A percentile compares a stretch with the other conserved stretches of the same genome.
Conservation (phyloP, 768 basidiomycete species). For the Macrolepiota fuliginosa region DNA sequence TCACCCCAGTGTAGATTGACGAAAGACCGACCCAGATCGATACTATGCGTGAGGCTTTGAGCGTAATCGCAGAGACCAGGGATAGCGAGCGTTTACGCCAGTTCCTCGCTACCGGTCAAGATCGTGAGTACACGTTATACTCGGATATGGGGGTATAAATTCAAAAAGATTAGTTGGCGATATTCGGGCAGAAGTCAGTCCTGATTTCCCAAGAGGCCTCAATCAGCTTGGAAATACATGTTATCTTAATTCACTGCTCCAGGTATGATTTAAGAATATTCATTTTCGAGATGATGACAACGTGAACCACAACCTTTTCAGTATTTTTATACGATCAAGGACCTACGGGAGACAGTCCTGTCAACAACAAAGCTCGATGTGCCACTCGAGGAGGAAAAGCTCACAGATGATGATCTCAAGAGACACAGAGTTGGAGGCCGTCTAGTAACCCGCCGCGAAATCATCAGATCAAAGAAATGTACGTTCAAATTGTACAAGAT, state of each 20-base stretch:
- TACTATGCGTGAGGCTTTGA: constrained; percentile 70
- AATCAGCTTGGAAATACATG: constrained; percentile 90
- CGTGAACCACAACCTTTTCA: constrained; percentile 27
- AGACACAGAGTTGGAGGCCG: constrained; percentile 87
- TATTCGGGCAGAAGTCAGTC: constrained; percentile 43
- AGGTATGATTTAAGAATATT: constrained; percentile 34
- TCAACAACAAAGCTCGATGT: constrained; percentile 53
- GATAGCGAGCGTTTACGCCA: constrained; percentile 70
- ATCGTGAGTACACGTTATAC: constrained; percentile 57
- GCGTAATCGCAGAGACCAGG: constrained; percentile 70
- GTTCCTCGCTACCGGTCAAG: constrained; percentile 62
- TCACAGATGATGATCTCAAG: constrained; percentile 79
- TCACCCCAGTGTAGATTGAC: constrained; percentile 47
- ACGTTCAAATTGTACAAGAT: constrained; percentile 22
- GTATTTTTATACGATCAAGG: constrained; percentile 97
- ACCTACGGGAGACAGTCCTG: constrained; percentile 74
- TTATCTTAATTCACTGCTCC: constrained; percentile 78
- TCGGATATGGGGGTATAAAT: not conserved
- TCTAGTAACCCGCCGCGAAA: constrained; percentile 76
- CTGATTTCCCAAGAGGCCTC: constrained; percentile 79
- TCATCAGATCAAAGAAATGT: constrained; percentile 86
- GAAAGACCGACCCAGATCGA: constrained; percentile 68
- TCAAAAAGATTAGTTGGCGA: constrained; percentile 58
- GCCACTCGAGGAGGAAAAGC: constrained; percentile 61
- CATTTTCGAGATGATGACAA: not conserved